Base-by-base conservation (phyloP, 305 asterid genomes). In the Fraxinus greggii region DNA sequence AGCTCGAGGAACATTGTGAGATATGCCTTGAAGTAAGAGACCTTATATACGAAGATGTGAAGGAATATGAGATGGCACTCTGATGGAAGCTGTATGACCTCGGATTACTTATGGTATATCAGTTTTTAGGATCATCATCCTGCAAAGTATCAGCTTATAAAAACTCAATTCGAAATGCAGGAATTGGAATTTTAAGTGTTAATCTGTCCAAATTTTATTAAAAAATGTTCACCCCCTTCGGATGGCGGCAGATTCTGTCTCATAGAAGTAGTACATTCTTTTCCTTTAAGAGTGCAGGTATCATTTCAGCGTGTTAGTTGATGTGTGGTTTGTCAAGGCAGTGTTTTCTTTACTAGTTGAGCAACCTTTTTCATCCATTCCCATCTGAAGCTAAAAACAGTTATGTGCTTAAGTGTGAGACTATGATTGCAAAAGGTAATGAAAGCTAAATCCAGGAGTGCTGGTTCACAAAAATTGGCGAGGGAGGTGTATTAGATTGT, bases 21-120 rank as follows among this genome's bases (percentile, higher is more conserved):
- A 12, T 10, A 12, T 28, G 74, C 40, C 40, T 69, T 23, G 5
- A 69, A 69, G 21, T 67, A 69, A 78, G 23, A 69, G 23, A 10
- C 3, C 36, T 26, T 29, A 28, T 3, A 6, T 13, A 28, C 0
- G 38, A 63, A 7, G n/a, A 26, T 69, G 23, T 0, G 75, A 29
- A 69, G 36, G 38, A 28, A 29, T 69, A 69, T 29, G 4, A 10
- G 75, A 29, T 69, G 74, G 74, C 93, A 4, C 59, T 48, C 59
- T 3, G n/a, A 48, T 48, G 59, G n/a, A 48, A 48, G 59, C 19
- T 48, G 21, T 4, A 26, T 38, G 40, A 29, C 10, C n/a, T 28
- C 12, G 0, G 75, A 69, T 38, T 29, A 69, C 38, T 29, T 28
- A 5, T 29, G 21, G 0, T 69, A 69, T 17, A 15, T 67, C 38